Percentiles rank a stretch among this genome's conserved stretches.
Conservation (phyloP, 2,329 filamentous ascomycete genomes). For the Fusarium brachygibbosum region DNA sequence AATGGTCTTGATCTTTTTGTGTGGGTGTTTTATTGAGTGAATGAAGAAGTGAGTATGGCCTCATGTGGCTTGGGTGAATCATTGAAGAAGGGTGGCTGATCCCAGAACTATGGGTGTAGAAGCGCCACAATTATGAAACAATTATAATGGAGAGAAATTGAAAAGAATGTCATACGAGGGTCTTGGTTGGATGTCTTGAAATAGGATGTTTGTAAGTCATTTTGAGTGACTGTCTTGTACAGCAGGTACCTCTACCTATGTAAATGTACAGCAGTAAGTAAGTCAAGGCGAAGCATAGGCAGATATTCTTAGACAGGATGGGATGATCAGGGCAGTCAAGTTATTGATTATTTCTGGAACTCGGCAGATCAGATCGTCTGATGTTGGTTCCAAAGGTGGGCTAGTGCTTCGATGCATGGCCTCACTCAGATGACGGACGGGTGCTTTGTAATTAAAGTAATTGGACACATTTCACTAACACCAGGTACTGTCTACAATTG, state of each 20-base stretch:
- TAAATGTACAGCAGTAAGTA: background rate
- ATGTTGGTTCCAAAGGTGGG: conserved; percentile 22
- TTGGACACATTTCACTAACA: conserved; percentile 40
- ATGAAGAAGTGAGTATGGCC: background rate
- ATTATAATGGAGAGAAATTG: background rate
- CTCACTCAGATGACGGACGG: conserved; percentile 22
- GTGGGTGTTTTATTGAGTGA: too few relatives aligned
- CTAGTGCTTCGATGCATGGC: conserved; percentile 5
- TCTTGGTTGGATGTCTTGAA: conserved; percentile 25
- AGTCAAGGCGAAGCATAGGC: background rate
- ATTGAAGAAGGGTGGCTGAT: conserved; percentile 5
- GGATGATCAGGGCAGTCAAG: conserved; percentile 1
- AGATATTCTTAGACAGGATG: background rate
- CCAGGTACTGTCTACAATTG: background rate
- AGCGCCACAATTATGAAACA: conserved; percentile 35
- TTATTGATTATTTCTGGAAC: too few relatives aligned
- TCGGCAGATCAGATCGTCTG: conserved; percentile 32
- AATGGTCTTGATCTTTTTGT: too few relatives aligned
- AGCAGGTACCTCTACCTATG: too few relatives aligned
- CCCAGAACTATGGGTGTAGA: conserved; percentile 15
- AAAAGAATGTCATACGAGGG: conserved; percentile 23
- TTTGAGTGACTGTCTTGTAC: background rate
- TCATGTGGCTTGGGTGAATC: conserved; percentile 24
- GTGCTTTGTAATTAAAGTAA: conserved; percentile 26
- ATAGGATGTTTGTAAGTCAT: background rate